Base-by-base conservation (phyloP, 2,329 filamentous ascomycete genomes). In the Cercospora janseana region DNA sequence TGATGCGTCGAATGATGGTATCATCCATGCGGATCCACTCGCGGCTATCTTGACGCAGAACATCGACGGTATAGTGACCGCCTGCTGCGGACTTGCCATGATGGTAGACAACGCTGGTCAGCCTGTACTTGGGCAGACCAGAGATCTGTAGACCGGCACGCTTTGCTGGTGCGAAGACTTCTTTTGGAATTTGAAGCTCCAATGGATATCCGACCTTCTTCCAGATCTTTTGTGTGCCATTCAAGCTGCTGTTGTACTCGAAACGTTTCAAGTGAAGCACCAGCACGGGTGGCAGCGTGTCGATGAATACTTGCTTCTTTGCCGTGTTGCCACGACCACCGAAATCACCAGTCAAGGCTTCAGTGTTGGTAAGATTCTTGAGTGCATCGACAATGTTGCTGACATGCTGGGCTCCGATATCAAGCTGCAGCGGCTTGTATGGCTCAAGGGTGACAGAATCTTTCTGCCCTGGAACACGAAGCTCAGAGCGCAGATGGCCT, bases 1-100 rank as follows among this genome's bases (percentile, higher is more conserved):
- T 81, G 27, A 98, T 83, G 31, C 90, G 86, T 54, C 87, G 83
- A 57, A 98, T 90, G 52, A 89, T 75, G 0, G 93, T 98, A 67
- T 98, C 93, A 63, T 98, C 93, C 59, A 98, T 82, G 47, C 92
- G 87, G 49, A 98, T 87, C 93, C 93, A 98, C 69, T 96, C 91
- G 16, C 82, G 82, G n/a, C 86, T 89, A 66, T 98, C 93, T 69
- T 97, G 92, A 44, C 93, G 86, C 51, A 91, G 83, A 31, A 96
- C 86, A 68, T 98, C 93, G n/a, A 94, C 92, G 1, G 93, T 98
- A 70, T 98, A 98, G 69, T 98, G 93, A 3, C 93, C 93, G 45
- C 89, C 91, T 57, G 87, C 94, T 27, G 93, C 93, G 62, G 94
- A 95, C 75, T 95, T 96, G 53, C 93, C 93, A 62, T 98, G 93